Evolutionary conservation across 306 rosid genomes (phyloP), one percentile per base, ranked within the genome.

Genomic region (Dryas drummondii): DNA sequence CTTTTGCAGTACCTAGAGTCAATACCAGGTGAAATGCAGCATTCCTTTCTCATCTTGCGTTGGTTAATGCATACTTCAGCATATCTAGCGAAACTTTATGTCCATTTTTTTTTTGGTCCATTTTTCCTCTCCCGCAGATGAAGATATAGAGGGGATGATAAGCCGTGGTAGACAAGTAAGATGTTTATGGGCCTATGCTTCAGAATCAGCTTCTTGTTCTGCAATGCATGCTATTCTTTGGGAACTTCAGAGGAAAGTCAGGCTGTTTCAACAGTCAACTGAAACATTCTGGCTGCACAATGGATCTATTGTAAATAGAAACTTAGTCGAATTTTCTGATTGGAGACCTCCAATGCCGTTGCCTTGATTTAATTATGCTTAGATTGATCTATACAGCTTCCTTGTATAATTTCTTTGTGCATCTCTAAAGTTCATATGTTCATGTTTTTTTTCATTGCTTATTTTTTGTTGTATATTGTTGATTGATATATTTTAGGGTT

Each of bases 211-310:
- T 54, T 77, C 91, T 6, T 96, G 99, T 80, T 96, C 98, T 4
- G 97, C 98, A 79, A 85, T 90, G 96, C 90, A 82, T 54, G 99
- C 90, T 66, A 87, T 92, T 68, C 70, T 92, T 86, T 90, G 97
- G 99, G 99, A 96, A 68, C 96, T 96, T 70, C 96, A 92, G 83
- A 90, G 98, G 82, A 96, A 96, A 88, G 88, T 87, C 7, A 86
- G 98, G 85, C 85, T 81, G 58, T 96, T 96, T 85, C 97, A 96
- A 79, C 97, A 92, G 52, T 96, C 99, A 58, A 83, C 87, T 19
- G 98, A 90, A 88, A 92, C 98, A 58, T 96, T 96, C 80, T 96
- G 99, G 99, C 76, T 96, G 82, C 98, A 90, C 72, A 88, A 96
- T 59, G 93, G 89, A 66, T 86, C 99, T 19, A 32, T 85, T 74